Evolutionary conservation across 306 rosid species (phyloP).

Genomic region (Rosa multiflora): DNA sequence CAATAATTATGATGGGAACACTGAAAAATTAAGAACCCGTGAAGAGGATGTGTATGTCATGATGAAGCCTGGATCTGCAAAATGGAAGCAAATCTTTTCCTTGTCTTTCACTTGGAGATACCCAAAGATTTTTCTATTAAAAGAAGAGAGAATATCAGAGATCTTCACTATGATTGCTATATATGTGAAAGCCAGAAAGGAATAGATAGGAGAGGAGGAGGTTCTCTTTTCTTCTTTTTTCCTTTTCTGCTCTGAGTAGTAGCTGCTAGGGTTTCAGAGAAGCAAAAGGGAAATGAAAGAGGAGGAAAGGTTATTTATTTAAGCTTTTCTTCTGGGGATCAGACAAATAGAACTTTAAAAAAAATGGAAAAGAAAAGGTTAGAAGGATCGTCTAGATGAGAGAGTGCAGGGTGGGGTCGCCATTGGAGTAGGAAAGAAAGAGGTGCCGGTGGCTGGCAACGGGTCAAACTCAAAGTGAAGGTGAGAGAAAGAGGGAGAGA

Average conservation of each 20-base stretch:
- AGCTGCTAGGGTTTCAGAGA: slow-evolving; percentile 51
- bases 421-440: slow-evolving; percentile 54
- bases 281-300: slow-evolving; percentile 15
- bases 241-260: neutral
- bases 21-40: slow-evolving; percentile 6
- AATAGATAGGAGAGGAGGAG: slow-evolving; percentile 8
- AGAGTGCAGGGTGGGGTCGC: slow-evolving; percentile 53
- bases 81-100: slow-evolving; percentile 54
- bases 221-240: neutral
- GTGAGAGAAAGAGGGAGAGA: slow-evolving; percentile 36
- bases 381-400: slow-evolving; percentile 35
- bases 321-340: slow-evolving; percentile 29
- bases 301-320: slow-evolving; percentile 27
- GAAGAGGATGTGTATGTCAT: slow-evolving; percentile 6
- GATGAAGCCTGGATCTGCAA: slow-evolving; percentile 42
- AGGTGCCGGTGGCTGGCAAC: slow-evolving; percentile 70
- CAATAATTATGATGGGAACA: neutral
- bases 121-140: slow-evolving; percentile 33
- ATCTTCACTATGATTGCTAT: slow-evolving; percentile 32
- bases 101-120: slow-evolving; percentile 54
- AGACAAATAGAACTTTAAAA: slow-evolving; percentile 31
- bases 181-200: slow-evolving; percentile 21
- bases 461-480: slow-evolving; percentile 92
- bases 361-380: neutral
- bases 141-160: slow-evolving; percentile 54